Evolutionary conservation across 2,329 filamentous ascomycete genomes (phyloP), one percentile per base, ranked within the genome.

Genomic region (Penicillium sp.): DNA sequence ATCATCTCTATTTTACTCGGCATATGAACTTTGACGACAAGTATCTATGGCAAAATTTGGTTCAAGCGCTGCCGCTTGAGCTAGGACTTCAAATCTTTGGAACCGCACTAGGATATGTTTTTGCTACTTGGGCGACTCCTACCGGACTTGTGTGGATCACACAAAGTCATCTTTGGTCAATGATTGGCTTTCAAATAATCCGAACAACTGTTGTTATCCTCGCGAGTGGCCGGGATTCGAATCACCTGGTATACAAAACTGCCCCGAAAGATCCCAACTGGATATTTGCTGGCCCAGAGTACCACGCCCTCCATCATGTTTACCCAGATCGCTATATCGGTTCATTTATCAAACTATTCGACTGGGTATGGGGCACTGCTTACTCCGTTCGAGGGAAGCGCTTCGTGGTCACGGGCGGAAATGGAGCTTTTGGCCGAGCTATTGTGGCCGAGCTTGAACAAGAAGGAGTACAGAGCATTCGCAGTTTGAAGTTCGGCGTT

Each of bases 1-100:
- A 65, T 36, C 63, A 65, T 29, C 63, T 65, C 2, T 65, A 64
- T 41, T 65, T 61, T 46, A 64, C 59, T 13, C 57, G 57, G 2
- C 53, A 58, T 7, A 50, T 65, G 13, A 50, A 55, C 3, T 64
- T 65, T 41, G 60, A 65, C 25, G 4, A 47, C 2, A 52, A 51
- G 34, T 65, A 64, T 50, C 45, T 33, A 5, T 46, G 44, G 11
- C 57, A 60, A 16, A 65, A 65, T 31, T n/a, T 41, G 5, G 56
- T 51, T 29, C 60, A 64, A 10, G 62, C 63, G 1, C 48, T 65
- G 6, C 63, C 63, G 0, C 53, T 65, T 33, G 63, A 65, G 21
- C 25, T 60, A 33, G 29, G 36, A 10, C 53, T 58, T 38, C 60
- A 59, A 25, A 9, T 55, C 23, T 21, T 51, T 9, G 62, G 62